Base-by-base conservation (phyloP, 2,329 filamentous ascomycete genomes). In the Tolypocladium inflatum region DNA sequence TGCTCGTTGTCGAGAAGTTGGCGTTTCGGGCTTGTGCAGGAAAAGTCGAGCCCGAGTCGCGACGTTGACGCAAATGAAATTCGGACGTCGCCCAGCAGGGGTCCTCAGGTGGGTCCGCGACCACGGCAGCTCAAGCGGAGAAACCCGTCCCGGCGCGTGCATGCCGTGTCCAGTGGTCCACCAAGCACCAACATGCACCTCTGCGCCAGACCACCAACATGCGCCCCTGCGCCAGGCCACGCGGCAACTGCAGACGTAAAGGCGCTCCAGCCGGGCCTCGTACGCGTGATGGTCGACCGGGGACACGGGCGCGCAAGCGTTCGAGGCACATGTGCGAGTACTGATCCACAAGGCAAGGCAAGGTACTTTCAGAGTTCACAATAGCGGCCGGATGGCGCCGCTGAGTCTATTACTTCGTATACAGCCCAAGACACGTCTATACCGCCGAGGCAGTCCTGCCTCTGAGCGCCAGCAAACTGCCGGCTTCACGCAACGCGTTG, bases 1-100 rank as follows among this genome's bases (percentile, higher is more conserved):
- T 37, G 30, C 48, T 52, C 48, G 48, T 35, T 21, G 53, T 55
- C 53, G 39, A 59, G 45, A 54, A 58, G 54, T 39, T 55, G 56
- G 55, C 35, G 26, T 55, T 43, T 56, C 38, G 23, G 21, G 26
- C 13, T 35, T 42, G 13, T 55, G 52, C 52, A 41, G 21, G 52
- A 54, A 54, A 54, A 54, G 52, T 54, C 52, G 52, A 54, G 48
- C 17, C 48, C 30, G 48, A 52, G 48, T 15, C 48, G 48, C 45
- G 45, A 33, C 45, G 17, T 17, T 35, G 37, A 54, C 21, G 37
- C 52, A 54, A 41, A 41, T 26, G 52, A 54, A 54, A 38, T 39
- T 39, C 35, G 13, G 35, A 15, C n/a, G 13, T 21, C 5, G 19
- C 48, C 4, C 21, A 54, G 37, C 52, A 54, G 52, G 52, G 52